These are phyloP conservation scores for Scedosporium aurantiacum DNA, from an alignment of 2,329 filamentous ascomycete species.

Conservation along the genomic window DNA sequence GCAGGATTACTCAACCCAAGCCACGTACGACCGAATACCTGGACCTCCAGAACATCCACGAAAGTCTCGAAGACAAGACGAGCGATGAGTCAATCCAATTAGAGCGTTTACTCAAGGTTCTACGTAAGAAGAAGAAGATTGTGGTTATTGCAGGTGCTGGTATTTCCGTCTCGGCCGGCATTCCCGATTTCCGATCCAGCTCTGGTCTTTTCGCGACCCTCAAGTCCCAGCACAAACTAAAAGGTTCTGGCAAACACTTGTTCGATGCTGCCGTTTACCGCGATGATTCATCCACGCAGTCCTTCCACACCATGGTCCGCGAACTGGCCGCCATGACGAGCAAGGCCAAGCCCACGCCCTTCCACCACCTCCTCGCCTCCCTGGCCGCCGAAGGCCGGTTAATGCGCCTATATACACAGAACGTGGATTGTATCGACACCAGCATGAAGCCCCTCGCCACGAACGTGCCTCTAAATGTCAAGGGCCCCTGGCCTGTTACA, in stretches of 20 bases:
- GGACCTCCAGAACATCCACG: slow-evolving; percentile 38
- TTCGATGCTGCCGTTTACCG: slow-evolving; percentile 98
- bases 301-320: slow-evolving; percentile 94
- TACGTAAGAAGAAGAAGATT: slow-evolving; percentile 89
- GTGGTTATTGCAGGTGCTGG: slow-evolving; percentile 93
- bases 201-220: slow-evolving; percentile 80
- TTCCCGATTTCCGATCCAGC: slow-evolving; percentile 92
- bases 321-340: slow-evolving; percentile 71
- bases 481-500: slow-evolving; percentile 86
- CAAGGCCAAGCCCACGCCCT: slow-evolving; percentile 69
- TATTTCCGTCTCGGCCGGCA: slow-evolving; percentile 92
- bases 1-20: slow-evolving; percentile 49
- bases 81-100: slow-evolving; percentile 44
- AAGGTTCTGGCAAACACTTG: slow-evolving; percentile 85
- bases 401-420: slow-evolving; percentile 87
- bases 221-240: slow-evolving; percentile 78
- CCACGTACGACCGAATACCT: slow-evolving; percentile 73
- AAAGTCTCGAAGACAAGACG: slow-evolving; percentile 34
- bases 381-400: slow-evolving; percentile 78
- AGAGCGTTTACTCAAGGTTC: slow-evolving; percentile 57
- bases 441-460: slow-evolving; percentile 70
- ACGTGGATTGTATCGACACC: slow-evolving; percentile 92
- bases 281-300: slow-evolving; percentile 75
- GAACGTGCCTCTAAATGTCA: slow-evolving; percentile 65
- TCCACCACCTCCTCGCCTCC: slow-evolving; percentile 88